phyloP scores from a whole-genome alignment of 1,284 basidiomycete species.

The Ceratobasidium sp. region DNA sequence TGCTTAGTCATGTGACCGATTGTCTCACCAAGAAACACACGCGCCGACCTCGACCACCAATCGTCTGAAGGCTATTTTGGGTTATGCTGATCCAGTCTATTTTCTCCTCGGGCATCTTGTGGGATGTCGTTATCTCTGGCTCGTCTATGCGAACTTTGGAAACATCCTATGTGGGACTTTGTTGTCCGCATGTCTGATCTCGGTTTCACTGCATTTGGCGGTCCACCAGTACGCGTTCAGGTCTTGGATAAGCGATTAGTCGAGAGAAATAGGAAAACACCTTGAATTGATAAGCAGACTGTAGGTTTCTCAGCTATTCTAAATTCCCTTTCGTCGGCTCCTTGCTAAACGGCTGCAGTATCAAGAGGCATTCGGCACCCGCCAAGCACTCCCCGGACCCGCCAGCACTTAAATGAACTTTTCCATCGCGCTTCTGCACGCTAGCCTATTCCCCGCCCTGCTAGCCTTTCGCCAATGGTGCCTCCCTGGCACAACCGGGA shows the following conservation, averaged over 20 bases:
- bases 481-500: constrained; percentile 66
- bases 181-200: constrained; percentile 46
- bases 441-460: constrained; percentile 57
- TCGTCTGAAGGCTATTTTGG: no score
- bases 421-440: constrained; percentile 57
- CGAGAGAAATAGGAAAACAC: constrained; percentile 23
- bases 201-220: constrained; percentile 50
- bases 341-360: constrained; percentile 19
- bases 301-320: no score
- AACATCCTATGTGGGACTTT: no score
- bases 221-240: constrained; percentile 49
- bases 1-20: no score
- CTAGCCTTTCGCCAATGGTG: constrained; percentile 59
- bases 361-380: constrained; percentile 60
- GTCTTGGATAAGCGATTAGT: constrained; percentile 49
- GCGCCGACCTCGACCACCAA: no score
- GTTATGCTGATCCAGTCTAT: no score
- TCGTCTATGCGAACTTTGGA: no score
- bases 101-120: no score
- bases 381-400: constrained; percentile 62
- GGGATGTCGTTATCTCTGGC: no score
- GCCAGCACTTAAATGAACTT: constrained; percentile 60
- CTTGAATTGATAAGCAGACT: constrained; percentile 47
- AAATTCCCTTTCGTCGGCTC: background rate
- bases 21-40: no score